Base-by-base conservation (phyloP, 306 rosid species). In the Glycine tomentella region DNA sequence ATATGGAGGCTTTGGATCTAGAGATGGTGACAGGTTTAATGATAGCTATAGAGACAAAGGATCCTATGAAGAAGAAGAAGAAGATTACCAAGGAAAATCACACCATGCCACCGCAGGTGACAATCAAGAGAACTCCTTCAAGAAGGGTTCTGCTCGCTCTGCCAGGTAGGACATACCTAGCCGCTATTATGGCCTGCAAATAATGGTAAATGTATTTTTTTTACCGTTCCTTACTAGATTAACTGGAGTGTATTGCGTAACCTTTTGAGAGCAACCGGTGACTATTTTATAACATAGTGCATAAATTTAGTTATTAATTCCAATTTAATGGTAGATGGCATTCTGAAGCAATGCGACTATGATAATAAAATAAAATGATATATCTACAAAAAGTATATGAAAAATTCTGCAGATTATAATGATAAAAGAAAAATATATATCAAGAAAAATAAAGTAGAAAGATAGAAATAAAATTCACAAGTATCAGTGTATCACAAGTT, bases 21-120 rank as follows among this genome's bases (percentile, higher is more conserved):
- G 79, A 68, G 83, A 86, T 72, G 86, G 86, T 44, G 94, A 87
- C 64, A 78, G 77, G 77, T 92, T 85, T 88, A 64, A 76, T 59
- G 97, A 92, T 76, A 88, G 83, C 84, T 86, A 83, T 63, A 79
- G 77, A 76, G 92, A 89, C 87, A 88, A 69, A 87, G 94, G 85
- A 82, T 69, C 74, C 64, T 68, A 83, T 70, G 90, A 87, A 77
- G 97, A 93, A 66, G 92, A 86, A 72, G 88, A n/a, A 20, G 20
- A 89, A 78, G 88, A 86, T 85, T 79, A 81, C 61, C 48, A 81
- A 40, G 77, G 79, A 67, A 91, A 83, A 84, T 89, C 97, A 56
- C 84, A 78, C 68, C 79, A 51, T 72, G 86, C 88, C 68, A 58
- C 42, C 25, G 59, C 84, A 4, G 2, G 31, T 25, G 83, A 91